phyloP scores from a whole-genome alignment of 2,329 filamentous ascomycete species.

The Elsinoe necatrix region DNA sequence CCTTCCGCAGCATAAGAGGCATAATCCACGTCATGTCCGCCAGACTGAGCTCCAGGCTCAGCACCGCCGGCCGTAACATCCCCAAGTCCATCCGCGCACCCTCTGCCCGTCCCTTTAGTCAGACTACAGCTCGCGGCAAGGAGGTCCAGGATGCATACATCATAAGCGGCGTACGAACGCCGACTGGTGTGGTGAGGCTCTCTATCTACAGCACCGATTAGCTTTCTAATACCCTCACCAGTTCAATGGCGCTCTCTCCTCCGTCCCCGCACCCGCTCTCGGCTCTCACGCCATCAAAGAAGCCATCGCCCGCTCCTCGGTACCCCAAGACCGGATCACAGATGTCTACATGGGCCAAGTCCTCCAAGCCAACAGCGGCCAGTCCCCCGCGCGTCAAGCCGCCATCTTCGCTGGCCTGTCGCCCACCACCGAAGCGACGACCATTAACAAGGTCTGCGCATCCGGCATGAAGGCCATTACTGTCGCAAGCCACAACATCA shows the following conservation, averaged over 20 bases:
- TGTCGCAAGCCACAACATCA: conserved; percentile 87
- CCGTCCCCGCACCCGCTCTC: conserved; percentile 75
- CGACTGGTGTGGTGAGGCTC: conserved; percentile 66
- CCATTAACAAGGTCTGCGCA: conserved; percentile 97
- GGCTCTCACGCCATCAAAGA: conserved; percentile 88
- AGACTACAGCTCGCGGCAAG: conserved; percentile 41
- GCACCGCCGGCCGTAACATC: background rate
- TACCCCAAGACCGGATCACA: conserved; percentile 71
- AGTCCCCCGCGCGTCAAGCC: conserved; percentile 87
- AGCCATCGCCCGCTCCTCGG: conserved; percentile 74
- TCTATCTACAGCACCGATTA: background rate
- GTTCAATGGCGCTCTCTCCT: conserved; percentile 91
- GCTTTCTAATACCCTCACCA: conserved; percentile 32
- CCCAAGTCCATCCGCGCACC: background rate
- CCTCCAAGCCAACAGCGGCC: conserved; percentile 71
- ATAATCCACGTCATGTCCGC: background rate
- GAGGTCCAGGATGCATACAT: conserved; percentile 92
- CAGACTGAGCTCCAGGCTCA: conserved; percentile 7
- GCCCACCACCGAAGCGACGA: conserved; percentile 64
- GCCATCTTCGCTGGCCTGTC: conserved; percentile 66
- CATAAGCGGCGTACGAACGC: conserved; percentile 78
- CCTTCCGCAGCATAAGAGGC: background rate
- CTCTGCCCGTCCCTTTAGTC: conserved; percentile 37
- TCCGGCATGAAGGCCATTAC: conserved; percentile 89
- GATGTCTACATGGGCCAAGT: conserved; percentile 99